These are phyloP conservation scores for Zasmidium cellare DNA, from an alignment of 2,329 filamentous ascomycete genomes.

Conservation along the genomic window DNA sequence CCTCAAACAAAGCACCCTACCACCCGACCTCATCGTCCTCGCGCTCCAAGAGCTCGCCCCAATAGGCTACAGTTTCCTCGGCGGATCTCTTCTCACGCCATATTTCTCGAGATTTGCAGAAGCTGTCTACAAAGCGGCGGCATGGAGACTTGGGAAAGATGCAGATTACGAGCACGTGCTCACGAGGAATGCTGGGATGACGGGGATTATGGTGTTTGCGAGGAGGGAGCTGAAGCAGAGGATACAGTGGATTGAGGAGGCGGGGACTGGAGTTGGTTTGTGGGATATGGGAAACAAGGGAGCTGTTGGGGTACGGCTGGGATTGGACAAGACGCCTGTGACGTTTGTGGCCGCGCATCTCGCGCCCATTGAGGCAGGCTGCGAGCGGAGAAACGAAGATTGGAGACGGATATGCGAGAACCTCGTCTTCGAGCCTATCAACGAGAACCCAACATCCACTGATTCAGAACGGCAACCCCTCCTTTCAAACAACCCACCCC, in stretches of 20 bases:
- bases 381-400: conserved; percentile 76
- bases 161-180: conserved; percentile 68
- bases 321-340: conserved; percentile 61
- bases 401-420: conserved; percentile 82
- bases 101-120: conserved; percentile 73
- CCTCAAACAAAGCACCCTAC: conserved; percentile 44
- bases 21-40: conserved; percentile 67
- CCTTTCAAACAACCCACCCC: conserved; percentile 3
- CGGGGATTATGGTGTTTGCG: conserved; percentile 82
- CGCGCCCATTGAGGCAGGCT: conserved; percentile 80
- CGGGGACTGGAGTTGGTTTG: conserved; percentile 79
- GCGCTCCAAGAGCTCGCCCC: conserved; percentile 87
- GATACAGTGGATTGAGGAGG: conserved; percentile 69
- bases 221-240: conserved; percentile 58
- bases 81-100: conserved; percentile 72
- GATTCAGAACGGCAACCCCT: conserved; percentile 23
- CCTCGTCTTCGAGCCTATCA: conserved; percentile 63
- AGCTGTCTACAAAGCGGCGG: conserved; percentile 53
- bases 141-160: conserved; percentile 60
- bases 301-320: conserved; percentile 75
- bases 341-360: conserved; percentile 89
- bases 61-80: conserved; percentile 79
- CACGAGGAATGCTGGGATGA: conserved; percentile 81
- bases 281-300: conserved; percentile 95
- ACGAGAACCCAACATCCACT: conserved; percentile 17